Conservation (phyloP, 2,329 filamentous ascomycete species). For the Atkinsonella texensis region DNA sequence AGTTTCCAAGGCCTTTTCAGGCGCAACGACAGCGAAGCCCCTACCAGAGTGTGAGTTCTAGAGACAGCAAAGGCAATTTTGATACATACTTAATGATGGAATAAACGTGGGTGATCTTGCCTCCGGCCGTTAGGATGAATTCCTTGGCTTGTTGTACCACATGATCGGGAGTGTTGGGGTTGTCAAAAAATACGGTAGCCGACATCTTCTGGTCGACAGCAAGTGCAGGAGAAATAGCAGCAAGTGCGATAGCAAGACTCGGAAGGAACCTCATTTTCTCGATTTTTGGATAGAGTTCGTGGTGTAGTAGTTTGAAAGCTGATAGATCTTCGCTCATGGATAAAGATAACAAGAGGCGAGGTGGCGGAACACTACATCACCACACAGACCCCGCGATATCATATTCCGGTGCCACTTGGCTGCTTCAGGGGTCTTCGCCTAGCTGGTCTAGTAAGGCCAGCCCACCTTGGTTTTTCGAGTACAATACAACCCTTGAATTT, state of each 20-base stretch:
- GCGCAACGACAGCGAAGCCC: slow-evolving; percentile 66
- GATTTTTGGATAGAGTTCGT: neutral
- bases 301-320: too few relatives aligned
- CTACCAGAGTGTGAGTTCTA: slow-evolving; percentile 31
- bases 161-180: slow-evolving; percentile 49
- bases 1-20: slow-evolving; percentile 54
- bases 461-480: too few relatives aligned
- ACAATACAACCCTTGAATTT: too few relatives aligned
- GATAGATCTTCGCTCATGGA: neutral
- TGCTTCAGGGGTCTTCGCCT: too few relatives aligned
- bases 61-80: neutral
- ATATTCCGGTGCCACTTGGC: neutral
- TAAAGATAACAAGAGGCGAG: neutral
- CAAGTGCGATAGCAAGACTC: slow-evolving; percentile 41
- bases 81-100: slow-evolving; percentile 49
- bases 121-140: slow-evolving; percentile 56
- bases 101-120: slow-evolving; percentile 70
- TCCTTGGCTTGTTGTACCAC: slow-evolving; percentile 62
- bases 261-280: slow-evolving; percentile 50
- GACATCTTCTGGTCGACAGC: slow-evolving; percentile 57
- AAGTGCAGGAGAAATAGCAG: slow-evolving; percentile 45
- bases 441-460: too few relatives aligned
- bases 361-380: neutral
- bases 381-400: neutral
- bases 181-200: slow-evolving; percentile 68